Evolutionary conservation across 768 basidiomycete genomes (phyloP).

Genomic region (Rhizopogon sp.): DNA sequence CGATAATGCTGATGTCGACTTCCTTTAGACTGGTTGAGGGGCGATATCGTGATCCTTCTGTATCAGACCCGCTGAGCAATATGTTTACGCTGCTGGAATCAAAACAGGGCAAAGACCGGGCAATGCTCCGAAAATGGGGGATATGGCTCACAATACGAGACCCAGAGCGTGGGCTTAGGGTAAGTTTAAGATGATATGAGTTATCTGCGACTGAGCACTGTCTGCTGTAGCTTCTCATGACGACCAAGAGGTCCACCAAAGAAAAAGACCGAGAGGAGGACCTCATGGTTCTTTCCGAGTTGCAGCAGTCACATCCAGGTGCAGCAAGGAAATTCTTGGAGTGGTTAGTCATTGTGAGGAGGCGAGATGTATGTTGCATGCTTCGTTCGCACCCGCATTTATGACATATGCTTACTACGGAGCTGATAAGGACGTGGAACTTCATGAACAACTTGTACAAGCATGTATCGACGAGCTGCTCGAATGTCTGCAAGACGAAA

Average conservation of each 20-base stretch:
- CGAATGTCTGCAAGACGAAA: conserved; percentile 42
- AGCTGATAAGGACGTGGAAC: conserved; percentile 42
- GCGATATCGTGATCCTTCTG: conserved; percentile 16
- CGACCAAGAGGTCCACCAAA: conserved; percentile 8
- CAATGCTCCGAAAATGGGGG: conserved; percentile 67
- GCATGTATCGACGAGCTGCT: conserved; percentile 51
- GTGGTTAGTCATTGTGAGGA: conserved; percentile 68
- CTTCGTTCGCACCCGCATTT: not conserved
- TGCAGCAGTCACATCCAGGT: conserved; percentile 7
- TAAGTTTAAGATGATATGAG: conserved; percentile 20
- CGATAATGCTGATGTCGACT: not conserved
- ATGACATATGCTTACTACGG: not conserved
- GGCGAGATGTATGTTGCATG: conserved; percentile 44
- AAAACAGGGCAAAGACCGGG: conserved; percentile 42
- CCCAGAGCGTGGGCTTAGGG: conserved; percentile 67
- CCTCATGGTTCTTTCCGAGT: conserved; percentile 22
- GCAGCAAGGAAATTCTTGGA: conserved; percentile 76
- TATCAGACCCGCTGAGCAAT: conserved; percentile 22
- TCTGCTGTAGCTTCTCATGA: conserved; percentile 16
- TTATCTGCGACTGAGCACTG: not conserved
- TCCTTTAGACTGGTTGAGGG: conserved; percentile 20
- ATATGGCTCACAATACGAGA: conserved; percentile 75
- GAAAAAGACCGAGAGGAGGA: conserved; percentile 26
- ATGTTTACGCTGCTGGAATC: conserved; percentile 21
- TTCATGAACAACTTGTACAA: conserved; percentile 65